A percentile compares a stretch with the other conserved stretches of the same genome.
Evolutionary conservation across 1,139 yeast species (phyloP).

Genomic region (Zygosaccharomyces sapae): DNA sequence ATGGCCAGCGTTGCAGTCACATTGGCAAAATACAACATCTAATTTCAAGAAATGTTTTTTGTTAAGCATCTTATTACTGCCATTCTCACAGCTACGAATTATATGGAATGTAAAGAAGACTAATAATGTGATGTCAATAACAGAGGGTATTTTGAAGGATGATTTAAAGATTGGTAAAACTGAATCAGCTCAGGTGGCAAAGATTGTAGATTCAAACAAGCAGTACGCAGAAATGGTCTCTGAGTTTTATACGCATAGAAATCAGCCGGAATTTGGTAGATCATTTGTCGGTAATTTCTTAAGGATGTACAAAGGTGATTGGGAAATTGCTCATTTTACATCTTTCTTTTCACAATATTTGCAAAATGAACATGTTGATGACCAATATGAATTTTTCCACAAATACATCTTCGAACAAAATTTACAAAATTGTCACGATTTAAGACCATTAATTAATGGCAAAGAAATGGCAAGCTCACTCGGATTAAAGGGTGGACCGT

Average conservation of each 20-base stretch:
- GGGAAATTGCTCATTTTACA: slow-evolving; percentile 43
- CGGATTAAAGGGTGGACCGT: slow-evolving; percentile 72
- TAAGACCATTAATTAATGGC: slow-evolving; percentile 66
- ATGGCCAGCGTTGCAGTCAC: slow-evolving; percentile 9
- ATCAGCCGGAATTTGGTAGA: slow-evolving; percentile 38
- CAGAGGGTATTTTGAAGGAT: slow-evolving; percentile 51
- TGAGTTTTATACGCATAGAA: slow-evolving; percentile 10
- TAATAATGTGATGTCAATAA: slow-evolving; percentile 25
- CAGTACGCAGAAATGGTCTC: slow-evolving; percentile 33
- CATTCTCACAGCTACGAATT: slow-evolving; percentile 23
- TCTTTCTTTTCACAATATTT: slow-evolving; percentile 23
- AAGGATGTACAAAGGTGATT: slow-evolving; percentile 50
- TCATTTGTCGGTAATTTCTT: slow-evolving; percentile 60
- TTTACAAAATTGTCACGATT: slow-evolving; percentile 42
- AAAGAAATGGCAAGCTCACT: slow-evolving; percentile 53
- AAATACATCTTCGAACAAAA: slow-evolving; percentile 30
- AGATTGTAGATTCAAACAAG: slow-evolving; percentile 37
- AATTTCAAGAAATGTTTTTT: slow-evolving; percentile 24
- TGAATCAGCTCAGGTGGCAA: slow-evolving; percentile 51
- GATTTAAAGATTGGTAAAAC: slow-evolving; percentile 64
- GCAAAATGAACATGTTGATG: slow-evolving; percentile 10
- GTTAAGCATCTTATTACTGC: slow-evolving; percentile 24
- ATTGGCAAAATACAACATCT: slow-evolving; percentile 7
- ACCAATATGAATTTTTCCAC: slow-evolving; percentile 40
- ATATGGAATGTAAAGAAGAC: slow-evolving; percentile 30